Evolutionary conservation across 2,329 filamentous ascomycete species (phyloP).

Genomic region (Pseudopyrenochaeta lycopersici): DNA sequence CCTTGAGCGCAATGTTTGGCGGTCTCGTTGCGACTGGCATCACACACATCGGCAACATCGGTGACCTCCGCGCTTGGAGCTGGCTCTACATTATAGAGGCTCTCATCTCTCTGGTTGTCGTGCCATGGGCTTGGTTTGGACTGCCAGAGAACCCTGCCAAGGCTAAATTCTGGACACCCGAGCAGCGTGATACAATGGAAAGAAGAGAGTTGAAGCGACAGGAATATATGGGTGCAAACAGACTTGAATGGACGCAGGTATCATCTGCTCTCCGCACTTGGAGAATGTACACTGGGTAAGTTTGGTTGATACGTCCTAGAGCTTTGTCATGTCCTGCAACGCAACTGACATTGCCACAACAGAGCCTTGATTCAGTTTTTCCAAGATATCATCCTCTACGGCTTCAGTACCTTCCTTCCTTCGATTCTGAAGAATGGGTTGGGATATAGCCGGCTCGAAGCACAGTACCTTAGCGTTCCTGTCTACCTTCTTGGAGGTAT

Average conservation of each 20-base stretch:
- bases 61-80: conserved; percentile 34
- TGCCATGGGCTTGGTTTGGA: neutral
- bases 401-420: neutral
- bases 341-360: neutral
- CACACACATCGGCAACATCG: neutral
- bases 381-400: neutral
- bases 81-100: conserved; percentile 46
- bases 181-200: neutral
- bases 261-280: neutral
- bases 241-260: neutral
- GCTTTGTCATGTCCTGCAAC: neutral
- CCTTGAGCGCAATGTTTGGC: neutral
- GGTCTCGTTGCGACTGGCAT: neutral
- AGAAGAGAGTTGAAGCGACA: neutral
- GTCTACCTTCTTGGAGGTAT: neutral
- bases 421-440: neutral
- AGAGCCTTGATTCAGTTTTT: neutral
- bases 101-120: neutral
- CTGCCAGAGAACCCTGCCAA: neutral
- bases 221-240: neutral
- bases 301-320: too few species aligned
- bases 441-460: neutral
- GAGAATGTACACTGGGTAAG: neutral
- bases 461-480: neutral
- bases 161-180: neutral